A percentile compares a stretch with the other conserved stretches of the same genome.
These are phyloP conservation scores for Apiospora aurea DNA, from an alignment of 2,329 filamentous ascomycete genomes.

Conservation along the genomic window DNA sequence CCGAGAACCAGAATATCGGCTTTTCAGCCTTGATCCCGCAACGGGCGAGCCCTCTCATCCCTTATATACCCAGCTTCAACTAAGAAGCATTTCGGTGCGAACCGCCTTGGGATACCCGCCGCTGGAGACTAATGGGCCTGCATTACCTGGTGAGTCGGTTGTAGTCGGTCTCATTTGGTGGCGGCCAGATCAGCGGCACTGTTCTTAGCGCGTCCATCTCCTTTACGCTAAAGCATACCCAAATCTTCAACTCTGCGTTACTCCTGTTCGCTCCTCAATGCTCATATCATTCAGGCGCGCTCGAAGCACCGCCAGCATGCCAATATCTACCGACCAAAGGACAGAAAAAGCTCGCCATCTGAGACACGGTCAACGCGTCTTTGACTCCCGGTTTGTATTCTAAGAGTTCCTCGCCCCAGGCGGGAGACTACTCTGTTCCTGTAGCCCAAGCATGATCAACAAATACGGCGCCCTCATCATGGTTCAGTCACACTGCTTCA, in stretches of 20 bases:
- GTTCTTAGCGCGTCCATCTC: neutral
- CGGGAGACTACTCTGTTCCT: too few relatives aligned
- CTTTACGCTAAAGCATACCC: neutral
- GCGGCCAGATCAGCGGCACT: neutral
- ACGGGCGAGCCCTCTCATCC: neutral
- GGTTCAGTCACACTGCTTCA: neutral
- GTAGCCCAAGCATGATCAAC: neutral
- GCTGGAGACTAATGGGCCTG: neutral
- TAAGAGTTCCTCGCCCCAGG: neutral
- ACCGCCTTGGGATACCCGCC: neutral
- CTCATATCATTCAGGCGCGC: too few relatives aligned
- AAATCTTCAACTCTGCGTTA: neutral
- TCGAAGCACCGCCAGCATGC: neutral
- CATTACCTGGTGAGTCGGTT: neutral
- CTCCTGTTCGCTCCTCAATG: neutral
- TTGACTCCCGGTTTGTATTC: neutral
- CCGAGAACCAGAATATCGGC: neutral
- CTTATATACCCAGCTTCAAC: neutral
- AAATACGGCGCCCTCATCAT: neutral
- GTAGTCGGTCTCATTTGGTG: neutral
- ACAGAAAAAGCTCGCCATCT: too few relatives aligned
- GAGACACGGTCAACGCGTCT: neutral
- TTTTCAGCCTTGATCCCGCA: neutral
- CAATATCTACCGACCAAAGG: neutral
- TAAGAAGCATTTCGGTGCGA: neutral